These are phyloP conservation scores for Yamagishiella unicocca DNA, from an alignment of 139 green algal species.

Conservation along the genomic window DNA sequence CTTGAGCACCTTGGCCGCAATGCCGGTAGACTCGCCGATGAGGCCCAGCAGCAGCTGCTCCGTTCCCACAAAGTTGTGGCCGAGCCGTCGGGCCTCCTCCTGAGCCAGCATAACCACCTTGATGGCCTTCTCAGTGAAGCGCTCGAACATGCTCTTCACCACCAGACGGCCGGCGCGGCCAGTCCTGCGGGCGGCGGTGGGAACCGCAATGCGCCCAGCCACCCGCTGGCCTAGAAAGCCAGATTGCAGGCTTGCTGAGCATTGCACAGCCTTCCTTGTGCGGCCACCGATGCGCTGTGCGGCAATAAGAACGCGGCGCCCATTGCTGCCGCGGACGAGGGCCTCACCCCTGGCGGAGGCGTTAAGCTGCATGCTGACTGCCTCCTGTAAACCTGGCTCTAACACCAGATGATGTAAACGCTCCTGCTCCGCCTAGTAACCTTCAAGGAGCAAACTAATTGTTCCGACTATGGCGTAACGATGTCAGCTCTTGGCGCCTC, in stretches of 20 bases:
- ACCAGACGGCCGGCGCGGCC: conserved; percentile 1
- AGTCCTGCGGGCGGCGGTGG: conserved; percentile 16
- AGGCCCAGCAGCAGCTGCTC: conserved; percentile 99
- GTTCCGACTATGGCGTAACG: too few relatives aligned
- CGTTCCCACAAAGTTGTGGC: conserved; percentile 99
- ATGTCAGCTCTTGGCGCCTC: too few relatives aligned
- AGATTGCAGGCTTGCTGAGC: neutral
- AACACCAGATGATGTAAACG: neutral
- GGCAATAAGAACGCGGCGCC: conserved; percentile 12
- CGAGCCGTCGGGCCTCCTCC: conserved; percentile 94
- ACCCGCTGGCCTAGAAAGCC: conserved; percentile 49
- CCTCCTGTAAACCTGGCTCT: neutral
- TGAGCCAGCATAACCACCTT: conserved; percentile 99
- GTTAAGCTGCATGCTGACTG: conserved; percentile 34
- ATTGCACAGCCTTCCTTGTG: conserved; percentile 21
- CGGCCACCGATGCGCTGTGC: conserved; percentile 24
- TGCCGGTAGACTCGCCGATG: conserved; percentile 98
- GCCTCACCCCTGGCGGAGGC: conserved; percentile 8
- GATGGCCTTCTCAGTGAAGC: conserved; percentile 96
- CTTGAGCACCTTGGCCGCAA: conserved; percentile 99
- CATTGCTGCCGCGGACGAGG: neutral
- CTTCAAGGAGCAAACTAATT: conserved; percentile 13
- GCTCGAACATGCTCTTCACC: conserved; percentile 92
- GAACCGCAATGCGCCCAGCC: conserved; percentile 1
- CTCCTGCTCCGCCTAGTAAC: conserved; percentile 4